phyloP scores from a whole-genome alignment of 2,329 filamentous ascomycete genomes.

The Nakataea oryzae region DNA sequence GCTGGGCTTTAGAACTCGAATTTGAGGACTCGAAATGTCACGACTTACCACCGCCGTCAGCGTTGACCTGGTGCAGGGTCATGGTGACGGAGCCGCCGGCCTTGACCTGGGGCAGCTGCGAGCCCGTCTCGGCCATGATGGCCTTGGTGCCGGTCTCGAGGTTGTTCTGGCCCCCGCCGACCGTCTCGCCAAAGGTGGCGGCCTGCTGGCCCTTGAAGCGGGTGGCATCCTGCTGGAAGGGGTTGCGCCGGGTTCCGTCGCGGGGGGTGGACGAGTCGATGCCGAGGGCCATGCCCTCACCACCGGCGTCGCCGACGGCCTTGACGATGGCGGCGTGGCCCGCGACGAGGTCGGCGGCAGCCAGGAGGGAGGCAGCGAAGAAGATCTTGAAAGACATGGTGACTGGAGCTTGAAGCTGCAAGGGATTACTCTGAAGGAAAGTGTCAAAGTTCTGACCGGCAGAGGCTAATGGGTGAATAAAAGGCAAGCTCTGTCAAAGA shows the following conservation, averaged over 20 bases:
- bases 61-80: slow-evolving; percentile 58
- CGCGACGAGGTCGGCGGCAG: slow-evolving; percentile 43
- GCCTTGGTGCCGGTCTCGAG: slow-evolving; percentile 43
- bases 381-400: slow-evolving; percentile 21
- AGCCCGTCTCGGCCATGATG: slow-evolving; percentile 48
- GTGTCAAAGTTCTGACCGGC: not conserved
- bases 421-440: not conserved
- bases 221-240: slow-evolving; percentile 55
- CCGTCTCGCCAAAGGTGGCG: slow-evolving; percentile 46
- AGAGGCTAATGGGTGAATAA: not conserved
- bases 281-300: slow-evolving; percentile 39
- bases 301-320: slow-evolving; percentile 47
- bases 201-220: slow-evolving; percentile 45
- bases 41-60: slow-evolving; percentile 39
- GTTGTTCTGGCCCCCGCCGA: slow-evolving; percentile 44
- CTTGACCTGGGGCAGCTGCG: slow-evolving; percentile 46
- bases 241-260: slow-evolving; percentile 47
- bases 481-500: not conserved
- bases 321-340: slow-evolving; percentile 51
- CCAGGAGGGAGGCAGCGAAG: slow-evolving; percentile 36
- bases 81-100: slow-evolving; percentile 47
- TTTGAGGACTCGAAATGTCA: too few species aligned
- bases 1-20: too few species aligned
- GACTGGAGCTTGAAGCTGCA: not conserved
- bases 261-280: slow-evolving; percentile 47